Evolutionary conservation across 345 rosid species (phyloP).

Genomic region (Gossypium turneri): DNA sequence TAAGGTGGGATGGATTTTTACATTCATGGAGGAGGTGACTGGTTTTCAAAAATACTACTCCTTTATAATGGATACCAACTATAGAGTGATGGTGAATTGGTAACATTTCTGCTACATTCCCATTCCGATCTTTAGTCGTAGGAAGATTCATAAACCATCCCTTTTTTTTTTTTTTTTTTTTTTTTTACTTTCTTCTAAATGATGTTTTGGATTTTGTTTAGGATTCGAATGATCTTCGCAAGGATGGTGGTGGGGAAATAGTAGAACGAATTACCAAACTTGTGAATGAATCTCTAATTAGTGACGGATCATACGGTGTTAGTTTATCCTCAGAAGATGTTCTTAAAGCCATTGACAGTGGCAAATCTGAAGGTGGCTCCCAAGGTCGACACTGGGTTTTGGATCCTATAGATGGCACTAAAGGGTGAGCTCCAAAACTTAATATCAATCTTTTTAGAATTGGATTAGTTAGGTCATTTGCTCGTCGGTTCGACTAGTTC

Average conservation of each 20-base stretch:
- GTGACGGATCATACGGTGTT: slow-evolving; percentile 48
- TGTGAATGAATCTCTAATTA: slow-evolving; percentile 71
- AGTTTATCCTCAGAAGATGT: slow-evolving; percentile 63
- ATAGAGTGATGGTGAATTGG: too few species aligned
- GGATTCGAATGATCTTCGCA: slow-evolving; percentile 81
- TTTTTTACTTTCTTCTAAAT: neutral
- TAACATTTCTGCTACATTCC: too few species aligned
- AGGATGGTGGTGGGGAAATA: slow-evolving; percentile 52
- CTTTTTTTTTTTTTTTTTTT: neutral
- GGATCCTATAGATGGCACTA: slow-evolving; percentile 97
- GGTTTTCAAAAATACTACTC: too few species aligned
- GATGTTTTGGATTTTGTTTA: slow-evolving; percentile 21
- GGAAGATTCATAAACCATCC: neutral
- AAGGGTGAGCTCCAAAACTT: slow-evolving; percentile 59
- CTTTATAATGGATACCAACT: too few species aligned
- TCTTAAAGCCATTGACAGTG: slow-evolving; percentile 66
- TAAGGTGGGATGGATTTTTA: too few species aligned
- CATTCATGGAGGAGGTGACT: too few species aligned
- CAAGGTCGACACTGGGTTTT: slow-evolving; percentile 92
- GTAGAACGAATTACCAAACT: slow-evolving; percentile 72
- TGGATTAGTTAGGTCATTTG: too few species aligned
- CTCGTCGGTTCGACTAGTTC: too few species aligned
- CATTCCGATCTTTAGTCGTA: too few species aligned
- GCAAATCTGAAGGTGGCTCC: slow-evolving; percentile 89
- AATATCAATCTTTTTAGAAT: neutral